phyloP scores from a whole-genome alignment of 1,284 basidiomycete species.

The Cutaneotrichosporon sp. region DNA sequence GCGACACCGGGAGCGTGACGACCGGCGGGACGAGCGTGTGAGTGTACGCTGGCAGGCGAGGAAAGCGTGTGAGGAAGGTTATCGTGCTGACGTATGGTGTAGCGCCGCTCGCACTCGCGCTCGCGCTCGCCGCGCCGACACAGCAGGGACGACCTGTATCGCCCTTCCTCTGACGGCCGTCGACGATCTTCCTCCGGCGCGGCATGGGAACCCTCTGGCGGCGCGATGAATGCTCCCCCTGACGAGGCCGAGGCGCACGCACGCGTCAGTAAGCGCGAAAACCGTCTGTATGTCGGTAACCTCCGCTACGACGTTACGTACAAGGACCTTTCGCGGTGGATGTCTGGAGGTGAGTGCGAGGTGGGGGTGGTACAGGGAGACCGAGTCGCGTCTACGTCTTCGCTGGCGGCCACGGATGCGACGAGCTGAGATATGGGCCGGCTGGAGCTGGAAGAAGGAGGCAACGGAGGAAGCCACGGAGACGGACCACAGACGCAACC shows the following conservation, averaged over 20 bases:
- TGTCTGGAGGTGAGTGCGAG: conserved; percentile 89
- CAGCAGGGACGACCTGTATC: conserved; percentile 8
- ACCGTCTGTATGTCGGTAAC: conserved; percentile 96
- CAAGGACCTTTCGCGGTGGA: conserved; percentile 94
- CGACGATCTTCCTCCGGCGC: neutral
- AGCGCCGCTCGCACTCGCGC: conserved; percentile 9
- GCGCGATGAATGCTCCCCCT: conserved; percentile 82
- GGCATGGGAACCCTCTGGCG: conserved; percentile 55
- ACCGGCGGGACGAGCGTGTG: conserved; percentile 5
- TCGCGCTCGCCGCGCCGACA: conserved; percentile 12
- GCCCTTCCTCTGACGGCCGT: conserved; percentile 13
- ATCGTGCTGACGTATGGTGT: too few species aligned
- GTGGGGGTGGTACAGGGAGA: neutral
- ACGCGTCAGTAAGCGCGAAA: conserved; percentile 92
- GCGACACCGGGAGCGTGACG: neutral
- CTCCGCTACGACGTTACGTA: conserved; percentile 96
- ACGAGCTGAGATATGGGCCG: too few species aligned
- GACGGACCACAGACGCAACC: too few species aligned
- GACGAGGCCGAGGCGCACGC: conserved; percentile 84
- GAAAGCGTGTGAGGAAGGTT: too few species aligned
- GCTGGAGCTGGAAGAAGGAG: too few species aligned
- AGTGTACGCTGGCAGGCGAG: neutral
- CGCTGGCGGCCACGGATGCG: too few species aligned
- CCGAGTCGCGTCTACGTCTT: too few species aligned
- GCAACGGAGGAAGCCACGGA: too few species aligned